These are phyloP conservation scores for Asterionellopsis glacialis DNA, from an alignment of 108 stramenopile species.

Conservation along the genomic window DNA sequence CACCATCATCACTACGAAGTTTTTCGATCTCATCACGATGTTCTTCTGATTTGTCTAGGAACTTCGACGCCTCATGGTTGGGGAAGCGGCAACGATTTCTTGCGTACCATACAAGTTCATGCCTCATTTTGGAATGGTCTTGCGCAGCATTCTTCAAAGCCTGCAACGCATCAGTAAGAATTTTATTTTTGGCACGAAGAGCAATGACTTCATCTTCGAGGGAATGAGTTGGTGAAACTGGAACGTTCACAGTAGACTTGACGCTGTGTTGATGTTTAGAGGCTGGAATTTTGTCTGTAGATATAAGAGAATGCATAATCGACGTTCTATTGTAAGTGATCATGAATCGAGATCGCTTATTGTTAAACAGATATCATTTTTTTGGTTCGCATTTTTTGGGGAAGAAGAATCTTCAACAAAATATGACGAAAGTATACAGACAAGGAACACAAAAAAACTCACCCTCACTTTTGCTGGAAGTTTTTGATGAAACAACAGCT, in stretches of 20 bases:
- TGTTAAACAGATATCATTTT: no score
- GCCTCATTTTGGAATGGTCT: conserved; percentile 16
- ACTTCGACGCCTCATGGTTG: conserved; percentile 29
- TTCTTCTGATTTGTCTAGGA: conserved; percentile 30
- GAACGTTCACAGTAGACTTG: background rate
- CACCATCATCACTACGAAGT: conserved; percentile 28
- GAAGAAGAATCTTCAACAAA: no score
- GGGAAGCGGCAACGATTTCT: conserved; percentile 42
- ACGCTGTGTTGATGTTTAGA: background rate
- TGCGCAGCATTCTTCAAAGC: conserved; percentile 29
- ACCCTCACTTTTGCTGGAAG: no score
- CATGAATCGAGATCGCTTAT: no score
- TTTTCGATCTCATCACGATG: conserved; percentile 32
- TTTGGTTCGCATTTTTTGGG: no score
- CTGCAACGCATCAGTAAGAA: conserved; percentile 26
- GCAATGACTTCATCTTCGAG: conserved; percentile 35
- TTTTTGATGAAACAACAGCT: no score
- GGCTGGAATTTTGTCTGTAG: conserved; percentile 1
- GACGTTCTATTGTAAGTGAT: no score
- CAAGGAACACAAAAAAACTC: no score
- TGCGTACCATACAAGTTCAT: conserved; percentile 43
- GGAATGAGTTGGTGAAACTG: conserved; percentile 2
- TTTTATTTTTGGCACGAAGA: conserved; percentile 32
- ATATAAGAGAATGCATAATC: no score
- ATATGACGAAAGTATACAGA: no score